Evolutionary conservation across 2,329 filamentous ascomycete species (phyloP), one percentile per base, ranked within the genome.

Genomic region (Coniochaeta ligniaria): DNA sequence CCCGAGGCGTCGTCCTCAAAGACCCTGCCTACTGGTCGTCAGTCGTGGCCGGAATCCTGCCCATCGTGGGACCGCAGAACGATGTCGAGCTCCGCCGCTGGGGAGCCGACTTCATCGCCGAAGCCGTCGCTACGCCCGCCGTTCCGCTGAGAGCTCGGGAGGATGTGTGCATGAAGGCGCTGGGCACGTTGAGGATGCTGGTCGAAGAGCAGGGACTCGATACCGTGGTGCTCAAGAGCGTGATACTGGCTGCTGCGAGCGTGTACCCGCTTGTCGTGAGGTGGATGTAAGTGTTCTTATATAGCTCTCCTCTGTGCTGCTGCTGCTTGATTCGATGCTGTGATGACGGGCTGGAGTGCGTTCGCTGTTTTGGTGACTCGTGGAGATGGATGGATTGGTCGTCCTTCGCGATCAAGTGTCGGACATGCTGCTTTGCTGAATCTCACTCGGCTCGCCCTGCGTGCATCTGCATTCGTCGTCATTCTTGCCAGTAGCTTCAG

Each of bases 101-200:
- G 95, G 95, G 94, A 28, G 89, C 93, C 64, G 93, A 97, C 63
- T 99, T 99, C 71, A 81, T 99, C 50, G 92, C 94, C 60, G 95
- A 99, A 78, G 92, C 93, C 2, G 98, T 99, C 76, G 89, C 95
- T 61, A 96, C 91, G 62, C 95, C 96, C n/a, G 86, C 89, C 24
- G 81, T 98, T 68, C 79, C 88, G 22, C 80, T 85, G 62, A 82
- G 88, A 59, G 87, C 90, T 73, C 99, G 98, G 80, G 91, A 88
- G 79, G 87, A 86, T 63, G 80, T 95, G 76, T 87, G 88, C 66
- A 80, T 91, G 62, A 83, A 85, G 62, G 91, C 96, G 62, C 77
- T 99, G 69, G 88, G 92, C 66, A 90, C 89, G 28, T 75, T 99
- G 65, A 84, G 86, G 70, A 81, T 81, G 59, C 82, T 92, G 72